Evolutionary conservation across 306 rosid species (phyloP).

Genomic region (Lathyrus oleraceus): DNA sequence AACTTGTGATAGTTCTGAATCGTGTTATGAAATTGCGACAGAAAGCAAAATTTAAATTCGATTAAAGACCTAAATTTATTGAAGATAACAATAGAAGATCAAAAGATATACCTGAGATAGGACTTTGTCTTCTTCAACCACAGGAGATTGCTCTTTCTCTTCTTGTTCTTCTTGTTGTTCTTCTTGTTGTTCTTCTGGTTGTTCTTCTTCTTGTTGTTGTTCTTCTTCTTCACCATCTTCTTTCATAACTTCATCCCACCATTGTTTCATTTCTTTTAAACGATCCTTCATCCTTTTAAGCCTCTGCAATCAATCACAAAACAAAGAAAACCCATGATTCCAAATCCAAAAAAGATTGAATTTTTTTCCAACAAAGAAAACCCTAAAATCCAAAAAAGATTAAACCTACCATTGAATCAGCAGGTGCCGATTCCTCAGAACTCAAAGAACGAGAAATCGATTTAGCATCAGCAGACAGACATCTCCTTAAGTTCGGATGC

Average conservation of each 20-base stretch:
- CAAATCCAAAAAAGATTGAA: not conserved
- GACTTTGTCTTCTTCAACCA: slow-evolving; percentile 11
- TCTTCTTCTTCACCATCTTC: slow-evolving; percentile 35
- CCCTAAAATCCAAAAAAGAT: not conserved
- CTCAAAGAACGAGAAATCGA: not conserved
- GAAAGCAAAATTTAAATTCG: not conserved
- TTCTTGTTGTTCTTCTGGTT: slow-evolving; percentile 30
- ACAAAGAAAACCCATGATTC: not conserved
- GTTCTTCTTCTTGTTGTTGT: slow-evolving; percentile 4
- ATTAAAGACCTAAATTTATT: not conserved
- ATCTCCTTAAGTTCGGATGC: slow-evolving; percentile 10
- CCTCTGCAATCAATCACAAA: slow-evolving; percentile 40
- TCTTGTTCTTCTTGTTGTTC: slow-evolving; percentile 14
- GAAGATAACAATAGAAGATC: not conserved
- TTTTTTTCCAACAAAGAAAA: not conserved
- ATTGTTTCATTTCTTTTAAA: slow-evolving; percentile 48
- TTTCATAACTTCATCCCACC: slow-evolving; percentile 49
- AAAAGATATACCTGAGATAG: slow-evolving; percentile 32
- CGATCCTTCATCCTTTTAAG: slow-evolving; percentile 47
- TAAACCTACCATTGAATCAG: slow-evolving; percentile 44
- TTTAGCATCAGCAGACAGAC: slow-evolving; percentile 28
- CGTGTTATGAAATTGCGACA: not conserved
- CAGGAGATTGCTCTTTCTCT: slow-evolving; percentile 15
- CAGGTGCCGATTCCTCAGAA: slow-evolving; percentile 28
- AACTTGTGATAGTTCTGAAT: not conserved